phyloP scores from a whole-genome alignment of 805 yeast genomes.

The Nakazawaea populi region DNA sequence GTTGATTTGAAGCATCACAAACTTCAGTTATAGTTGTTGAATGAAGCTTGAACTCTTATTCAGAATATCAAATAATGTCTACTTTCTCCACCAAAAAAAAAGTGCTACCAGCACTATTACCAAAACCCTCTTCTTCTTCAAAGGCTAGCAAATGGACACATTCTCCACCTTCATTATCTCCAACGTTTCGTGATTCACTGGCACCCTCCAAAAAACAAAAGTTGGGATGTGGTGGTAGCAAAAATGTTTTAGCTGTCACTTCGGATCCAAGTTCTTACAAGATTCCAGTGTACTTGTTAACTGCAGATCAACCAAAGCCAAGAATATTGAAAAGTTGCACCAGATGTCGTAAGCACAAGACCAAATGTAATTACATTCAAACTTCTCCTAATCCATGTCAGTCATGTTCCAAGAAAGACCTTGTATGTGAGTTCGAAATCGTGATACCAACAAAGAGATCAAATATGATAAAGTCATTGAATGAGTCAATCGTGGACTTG shows the following conservation, averaged over 20 bases:
- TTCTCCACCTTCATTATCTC: background rate
- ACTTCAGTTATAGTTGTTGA: too few relatives aligned
- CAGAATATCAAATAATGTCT: background rate
- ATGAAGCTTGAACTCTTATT: too few relatives aligned
- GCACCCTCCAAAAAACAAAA: background rate
- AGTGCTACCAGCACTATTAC: constrained; percentile 5
- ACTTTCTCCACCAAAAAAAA: background rate
- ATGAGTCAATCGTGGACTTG: constrained; percentile 25
- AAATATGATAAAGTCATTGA: constrained; percentile 29
- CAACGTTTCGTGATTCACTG: background rate
- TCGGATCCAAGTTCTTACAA: constrained; percentile 8
- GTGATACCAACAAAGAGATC: constrained; percentile 48
- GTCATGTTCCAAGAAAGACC: constrained; percentile 45
- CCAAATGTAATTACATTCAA: constrained; percentile 52
- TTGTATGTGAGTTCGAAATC: constrained; percentile 49
- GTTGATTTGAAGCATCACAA: too few relatives aligned
- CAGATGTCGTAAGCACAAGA: constrained; percentile 61
- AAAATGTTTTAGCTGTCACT: constrained; percentile 5
- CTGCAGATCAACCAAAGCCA: constrained; percentile 26
- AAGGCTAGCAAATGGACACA: background rate
- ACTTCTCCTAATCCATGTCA: constrained; percentile 54
- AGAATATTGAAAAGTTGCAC: constrained; percentile 51
- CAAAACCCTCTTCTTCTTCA: constrained; percentile 1
- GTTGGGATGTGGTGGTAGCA: background rate
- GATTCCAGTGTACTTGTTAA: constrained; percentile 10